phyloP scores from a whole-genome alignment of 345 rosid genomes.

The Populus nigra region DNA sequence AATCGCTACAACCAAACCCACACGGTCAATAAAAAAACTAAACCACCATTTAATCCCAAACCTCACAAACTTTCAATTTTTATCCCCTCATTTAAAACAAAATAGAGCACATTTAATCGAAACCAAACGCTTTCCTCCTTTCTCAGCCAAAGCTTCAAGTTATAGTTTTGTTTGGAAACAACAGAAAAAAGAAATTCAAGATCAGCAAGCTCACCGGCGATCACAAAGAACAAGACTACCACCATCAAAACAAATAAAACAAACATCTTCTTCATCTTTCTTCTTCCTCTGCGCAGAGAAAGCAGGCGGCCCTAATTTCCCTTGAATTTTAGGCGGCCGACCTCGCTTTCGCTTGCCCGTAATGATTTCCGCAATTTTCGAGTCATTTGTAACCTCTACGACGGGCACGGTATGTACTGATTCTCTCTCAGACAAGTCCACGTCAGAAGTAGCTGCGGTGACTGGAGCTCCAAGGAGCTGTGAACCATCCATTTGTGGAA shows the following conservation, averaged over 20 bases:
- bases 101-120: not conserved
- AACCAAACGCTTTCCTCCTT: no score
- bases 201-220: constrained; percentile 61
- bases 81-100: no score
- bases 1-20: not conserved
- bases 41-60: not conserved
- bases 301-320: constrained; percentile 12
- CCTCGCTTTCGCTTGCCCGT: constrained; percentile 68
- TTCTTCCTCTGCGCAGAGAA: constrained; percentile 32
- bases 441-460: constrained; percentile 6
- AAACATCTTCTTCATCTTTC: constrained; percentile 88
- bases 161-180: no score
- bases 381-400: constrained; percentile 30
- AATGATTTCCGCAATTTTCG: constrained; percentile 20
- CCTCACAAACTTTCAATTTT: no score
- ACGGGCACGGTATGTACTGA: constrained; percentile 5
- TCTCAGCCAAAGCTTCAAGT: no score
- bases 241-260: constrained; percentile 98
- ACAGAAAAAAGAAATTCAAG: no score
- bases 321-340: constrained; percentile 56
- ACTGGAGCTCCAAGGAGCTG: constrained; percentile 36
- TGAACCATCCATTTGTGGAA: constrained; percentile 39
- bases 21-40: not conserved
- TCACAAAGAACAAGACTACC: constrained; percentile 96
- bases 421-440: constrained; percentile 3